phyloP scores from a whole-genome alignment of 108 stramenopile species.

The Nitzschia putrida region DNA sequence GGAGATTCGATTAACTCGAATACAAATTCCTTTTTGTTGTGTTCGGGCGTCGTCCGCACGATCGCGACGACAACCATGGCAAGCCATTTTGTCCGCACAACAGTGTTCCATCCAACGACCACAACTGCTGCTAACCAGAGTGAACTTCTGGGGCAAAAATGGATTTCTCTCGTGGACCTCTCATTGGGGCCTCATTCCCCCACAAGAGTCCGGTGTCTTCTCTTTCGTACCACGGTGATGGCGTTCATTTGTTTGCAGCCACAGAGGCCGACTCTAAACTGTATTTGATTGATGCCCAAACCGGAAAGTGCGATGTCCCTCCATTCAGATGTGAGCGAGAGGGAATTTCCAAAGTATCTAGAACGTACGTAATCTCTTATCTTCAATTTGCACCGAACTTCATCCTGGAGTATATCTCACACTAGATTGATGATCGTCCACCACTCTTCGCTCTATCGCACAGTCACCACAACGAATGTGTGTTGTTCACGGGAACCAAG shows the following conservation, averaged over 20 bases:
- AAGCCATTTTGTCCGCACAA: too few species aligned
- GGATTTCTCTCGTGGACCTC: conserved; percentile 70
- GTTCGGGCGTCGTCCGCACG: too few species aligned
- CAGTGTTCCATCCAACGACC: neutral
- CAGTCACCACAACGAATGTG: conserved; percentile 74
- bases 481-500: conserved; percentile 53
- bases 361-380: conserved; percentile 41
- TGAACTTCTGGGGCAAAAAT: conserved; percentile 23
- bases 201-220: conserved; percentile 53
- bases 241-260: conserved; percentile 69
- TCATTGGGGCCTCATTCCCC: conserved; percentile 64
- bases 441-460: neutral
- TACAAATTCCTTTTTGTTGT: too few species aligned
- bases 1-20: too few species aligned
- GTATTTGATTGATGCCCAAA: conserved; percentile 61
- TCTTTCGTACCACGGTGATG: conserved; percentile 70
- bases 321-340: conserved; percentile 60
- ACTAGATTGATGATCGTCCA: too few species aligned
- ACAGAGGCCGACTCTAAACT: conserved; percentile 63
- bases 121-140: too few species aligned
- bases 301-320: conserved; percentile 50
- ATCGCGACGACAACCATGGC: too few species aligned
- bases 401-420: too few species aligned
- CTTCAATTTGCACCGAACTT: neutral
- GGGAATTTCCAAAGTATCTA: conserved; percentile 49